Conservation (phyloP, 129 eudicot genomes). For the Erigeron canadensis region DNA sequence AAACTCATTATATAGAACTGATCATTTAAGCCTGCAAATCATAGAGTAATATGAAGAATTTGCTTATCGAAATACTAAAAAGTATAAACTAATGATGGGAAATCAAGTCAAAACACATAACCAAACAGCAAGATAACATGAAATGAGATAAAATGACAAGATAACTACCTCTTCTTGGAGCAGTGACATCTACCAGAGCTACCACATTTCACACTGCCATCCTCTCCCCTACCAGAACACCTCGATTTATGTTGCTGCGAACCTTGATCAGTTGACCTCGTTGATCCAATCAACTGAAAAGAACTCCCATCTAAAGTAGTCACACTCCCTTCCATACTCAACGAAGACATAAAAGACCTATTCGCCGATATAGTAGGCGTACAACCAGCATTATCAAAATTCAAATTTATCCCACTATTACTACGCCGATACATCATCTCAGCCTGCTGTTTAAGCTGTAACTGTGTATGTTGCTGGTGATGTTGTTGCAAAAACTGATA, state of each 20-base stretch:
- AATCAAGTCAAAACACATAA: conserved; percentile 14
- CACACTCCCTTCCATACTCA: conserved; percentile 95
- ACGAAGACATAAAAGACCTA: conserved; percentile 79
- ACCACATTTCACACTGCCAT: conserved; percentile 81
- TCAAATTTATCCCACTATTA: conserved; percentile 83
- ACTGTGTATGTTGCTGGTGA: conserved; percentile 42
- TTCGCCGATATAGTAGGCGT: conserved; percentile 83
- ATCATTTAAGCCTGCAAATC: not conserved
- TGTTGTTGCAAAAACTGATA: conserved; percentile 58
- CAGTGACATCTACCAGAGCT: conserved; percentile 90
- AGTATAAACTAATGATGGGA: not conserved
- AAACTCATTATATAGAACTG: not conserved
- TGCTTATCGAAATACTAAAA: not conserved
- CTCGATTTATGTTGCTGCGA: conserved; percentile 64
- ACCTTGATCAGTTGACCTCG: conserved; percentile 67
- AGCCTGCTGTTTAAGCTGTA: conserved; percentile 69
- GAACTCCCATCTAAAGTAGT: conserved; percentile 74
- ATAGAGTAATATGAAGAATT: not conserved
- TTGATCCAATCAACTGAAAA: conserved; percentile 65
- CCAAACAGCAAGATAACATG: conserved; percentile 4
- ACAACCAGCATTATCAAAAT: conserved; percentile 65
- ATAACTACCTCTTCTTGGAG: conserved; percentile 81
- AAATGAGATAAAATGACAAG: conserved; percentile 7
- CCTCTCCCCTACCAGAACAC: conserved; percentile 78
- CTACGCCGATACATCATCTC: conserved; percentile 65